Evolutionary conservation across 2,329 filamentous ascomycete species (phyloP).

Genomic region (Purpureocillium takamizusanense): DNA sequence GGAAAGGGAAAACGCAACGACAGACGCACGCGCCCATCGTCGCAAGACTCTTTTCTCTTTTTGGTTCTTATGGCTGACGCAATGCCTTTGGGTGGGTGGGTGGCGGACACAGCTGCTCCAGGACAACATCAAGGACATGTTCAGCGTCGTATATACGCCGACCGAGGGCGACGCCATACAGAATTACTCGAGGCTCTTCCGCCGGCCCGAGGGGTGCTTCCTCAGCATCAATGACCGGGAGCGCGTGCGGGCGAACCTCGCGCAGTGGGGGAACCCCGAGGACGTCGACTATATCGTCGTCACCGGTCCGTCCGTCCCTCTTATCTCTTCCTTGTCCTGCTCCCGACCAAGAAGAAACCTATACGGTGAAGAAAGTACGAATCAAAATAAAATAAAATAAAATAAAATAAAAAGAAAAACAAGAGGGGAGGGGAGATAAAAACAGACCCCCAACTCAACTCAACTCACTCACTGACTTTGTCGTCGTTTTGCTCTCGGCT

Average conservation of each 20-base stretch:
- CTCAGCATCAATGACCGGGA: constrained; percentile 63
- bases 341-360: too few species aligned
- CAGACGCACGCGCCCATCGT: too few species aligned
- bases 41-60: too few species aligned
- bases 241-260: constrained; percentile 55
- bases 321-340: neutral
- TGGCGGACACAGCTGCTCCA: constrained; percentile 64
- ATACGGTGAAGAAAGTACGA: too few species aligned
- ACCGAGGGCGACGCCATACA: constrained; percentile 85
- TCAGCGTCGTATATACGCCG: constrained; percentile 82
- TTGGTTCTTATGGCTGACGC: neutral
- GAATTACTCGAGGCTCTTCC: constrained; percentile 71
- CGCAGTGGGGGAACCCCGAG: constrained; percentile 58
- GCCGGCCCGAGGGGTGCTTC: constrained; percentile 73
- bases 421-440: too few species aligned
- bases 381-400: too few species aligned
- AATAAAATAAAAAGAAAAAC: too few species aligned
- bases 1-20: too few species aligned
- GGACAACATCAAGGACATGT: constrained; percentile 78
- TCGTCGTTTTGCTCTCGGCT: too few species aligned
- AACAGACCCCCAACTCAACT: too few species aligned
- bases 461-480: too few species aligned
- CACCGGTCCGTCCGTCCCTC: constrained; percentile 45
- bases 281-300: constrained; percentile 87
- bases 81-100: too few species aligned